Evolutionary conservation across 371 early-diverging fungal species (phyloP), one percentile per base, ranked within the genome.

Genomic region (Mortierella sp.): DNA sequence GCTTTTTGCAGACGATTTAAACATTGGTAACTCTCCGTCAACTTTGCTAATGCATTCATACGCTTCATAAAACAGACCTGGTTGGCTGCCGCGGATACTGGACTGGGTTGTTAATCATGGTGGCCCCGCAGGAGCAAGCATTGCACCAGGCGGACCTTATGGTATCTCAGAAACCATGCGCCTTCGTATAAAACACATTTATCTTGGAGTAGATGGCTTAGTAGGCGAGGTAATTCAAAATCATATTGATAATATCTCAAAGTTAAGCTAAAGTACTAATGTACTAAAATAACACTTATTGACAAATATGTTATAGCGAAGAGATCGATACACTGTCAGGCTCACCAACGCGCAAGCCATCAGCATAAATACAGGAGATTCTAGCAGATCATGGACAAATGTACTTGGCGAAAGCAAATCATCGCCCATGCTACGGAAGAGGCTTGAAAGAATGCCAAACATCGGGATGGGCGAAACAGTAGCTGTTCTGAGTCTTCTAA

Each of bases 51-150:
- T 24, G 14, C 16, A 30, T 28, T 18, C 64, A 28, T 2, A 37
- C 59, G 32, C 24, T 45, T 49, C 26, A 43, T 35, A 20, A 14
- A 5, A 37, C 57, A 78, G 86, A 11, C 92, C 92, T 6, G 90
- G 90, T 9, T 92, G 92, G 92, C 57, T 92, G 5, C 77, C 86
- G 2, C 86, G 90, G 5, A 84, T 85, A 4, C 84, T 92, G 61
- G 88, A 89, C 8, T 92, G 92, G 92, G 71, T 73, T 0, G 63
- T 66, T 37, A 63, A 81, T 60, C 51, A 60, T n/a, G 60, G 55
- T 20, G 18, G 61, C 5, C 70, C 75, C 0, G 30, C 63, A 28
- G 83, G 69, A 22, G 54, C 51, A 4, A 60, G 43, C 14, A 59
- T 8, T n/a, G 30, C 72, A 0, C 72, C 71, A 26, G 58, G 72